Percentiles rank a stretch among this genome's conserved stretches.
Conservation (phyloP, 2,329 filamentous ascomycete genomes). For the Diatrype stigma region DNA sequence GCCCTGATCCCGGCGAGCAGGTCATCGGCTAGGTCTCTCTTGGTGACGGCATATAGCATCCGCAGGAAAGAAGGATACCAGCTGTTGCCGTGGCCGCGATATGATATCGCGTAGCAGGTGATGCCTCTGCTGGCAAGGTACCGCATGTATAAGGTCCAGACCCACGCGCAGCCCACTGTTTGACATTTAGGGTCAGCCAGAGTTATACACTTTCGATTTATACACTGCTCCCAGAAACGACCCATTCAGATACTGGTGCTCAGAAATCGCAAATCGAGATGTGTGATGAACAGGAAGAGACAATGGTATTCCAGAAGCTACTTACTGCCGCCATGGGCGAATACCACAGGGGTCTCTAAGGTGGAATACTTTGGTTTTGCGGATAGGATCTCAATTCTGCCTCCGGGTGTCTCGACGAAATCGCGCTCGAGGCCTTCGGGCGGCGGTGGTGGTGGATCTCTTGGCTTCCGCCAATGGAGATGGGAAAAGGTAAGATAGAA, state of each 20-base stretch:
- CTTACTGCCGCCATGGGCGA: conserved; percentile 46
- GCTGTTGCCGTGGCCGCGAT: conserved; percentile 49
- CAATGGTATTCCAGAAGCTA: background rate
- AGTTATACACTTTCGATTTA: no score
- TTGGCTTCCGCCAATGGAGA: conserved; percentile 27
- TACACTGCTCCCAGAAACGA: no score
- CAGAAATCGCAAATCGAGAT: no score
- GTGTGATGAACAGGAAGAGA: background rate
- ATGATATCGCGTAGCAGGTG: conserved; percentile 48
- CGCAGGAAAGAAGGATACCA: conserved; percentile 45
- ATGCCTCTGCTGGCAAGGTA: conserved; percentile 41
- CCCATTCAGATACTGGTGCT: no score
- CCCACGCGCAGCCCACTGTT: conserved; percentile 43
- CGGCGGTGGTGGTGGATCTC: conserved; percentile 20
- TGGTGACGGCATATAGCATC: conserved; percentile 44
- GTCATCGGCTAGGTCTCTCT: conserved; percentile 39
- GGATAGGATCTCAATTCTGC: conserved; percentile 46
- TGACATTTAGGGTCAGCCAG: no score
- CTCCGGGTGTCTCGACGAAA: conserved; percentile 39
- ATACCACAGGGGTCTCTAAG: conserved; percentile 39
- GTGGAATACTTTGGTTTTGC: conserved; percentile 26
- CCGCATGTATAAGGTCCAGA: conserved; percentile 49
- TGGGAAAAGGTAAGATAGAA: conserved; percentile 29
- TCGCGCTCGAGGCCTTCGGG: conserved; percentile 39
- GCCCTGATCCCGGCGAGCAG: conserved; percentile 38